Base-by-base conservation (phyloP, 208 protist species). In the Acanthamoeba quina region DNA sequence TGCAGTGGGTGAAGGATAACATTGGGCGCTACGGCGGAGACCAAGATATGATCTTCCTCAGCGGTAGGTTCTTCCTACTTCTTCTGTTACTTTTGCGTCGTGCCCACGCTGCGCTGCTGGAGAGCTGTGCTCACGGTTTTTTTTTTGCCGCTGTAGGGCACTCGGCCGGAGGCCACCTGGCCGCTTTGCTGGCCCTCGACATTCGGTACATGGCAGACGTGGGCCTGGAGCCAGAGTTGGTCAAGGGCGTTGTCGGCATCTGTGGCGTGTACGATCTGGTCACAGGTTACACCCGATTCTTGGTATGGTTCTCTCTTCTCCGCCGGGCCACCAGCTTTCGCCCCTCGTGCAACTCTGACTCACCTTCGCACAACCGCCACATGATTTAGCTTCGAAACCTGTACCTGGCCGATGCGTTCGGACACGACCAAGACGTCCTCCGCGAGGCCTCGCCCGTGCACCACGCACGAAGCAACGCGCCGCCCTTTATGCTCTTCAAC, bases 401-500 rank as follows among this genome's bases (percentile, higher is more conserved):
- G 24, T 88, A 64, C 80, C 31, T 88, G 52, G 29, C 26, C 5
- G 52, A 56, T 47, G 80, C 80, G 19, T 88, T 88, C 24, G 80
- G 80, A 3, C 47, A 56, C 26, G 80, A 88, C 26, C 52, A 37
- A n/a, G 52, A 6, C 31, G 49, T 88, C 7, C 31, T 49, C 5
- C 44, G 49, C 13, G 80, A 58, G n/a, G 80, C 80, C 21, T 88
- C 80, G 10, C 80, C 80, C 2, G 54, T 88, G 19, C 47, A 56
- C 29, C 29, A 64, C 31, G 80, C 80, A 21, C 70, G 52, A 5
- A 64, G 52, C 80, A 88, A 88, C 52, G 80, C 80, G 29, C 80
- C 80, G n/a, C 80, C 80, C 26, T 88, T 88, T 49, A 21, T 88
- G 26, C 80, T 88, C 10, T n/a, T 88, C 80, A 88, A 88, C 80